Base-by-base conservation (phyloP, 306 rosid species). In the Gastrolobium villosum region DNA sequence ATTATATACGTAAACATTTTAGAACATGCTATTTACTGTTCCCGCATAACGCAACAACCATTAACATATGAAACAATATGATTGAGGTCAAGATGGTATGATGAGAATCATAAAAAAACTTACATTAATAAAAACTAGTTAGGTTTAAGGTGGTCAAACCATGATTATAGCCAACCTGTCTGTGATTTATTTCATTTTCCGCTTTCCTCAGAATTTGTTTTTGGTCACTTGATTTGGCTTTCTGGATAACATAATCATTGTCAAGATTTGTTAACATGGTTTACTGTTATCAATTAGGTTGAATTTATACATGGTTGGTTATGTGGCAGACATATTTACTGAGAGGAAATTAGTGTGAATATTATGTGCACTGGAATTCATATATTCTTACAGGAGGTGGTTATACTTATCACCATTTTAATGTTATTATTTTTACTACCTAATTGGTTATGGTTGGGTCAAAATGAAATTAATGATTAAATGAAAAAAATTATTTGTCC, bases 81-180 rank as follows among this genome's bases (percentile, higher is more conserved):
- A 63, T 64, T 60, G 44, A 75, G 76, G 63, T 14, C 6, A 41
- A 43, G 65, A 75, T 73, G 71, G 54, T 68, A 69, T 73, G 63
- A 77, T 74, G 67, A 78, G 71, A 74, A 84, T 79, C 63, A 67
- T 65, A 74, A 75, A 57, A 57, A 44, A 82, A 65, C 45, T 36
- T 87, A 36, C 10, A 65, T 76, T 65, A 72, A 83, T 7, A 6
- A 57, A 30, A 79, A 75, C 55, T 40, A 32, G 76, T 75, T 65
- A 81, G 81, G 86, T 72, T 72, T 63, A 52, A 68, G 87, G 88
- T 70, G 85, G 92, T 88, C 88, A 88, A 81, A 57, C 66, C 74
- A 86, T 86, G 73, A 85, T 85, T 79, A 69, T 74, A 64, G 81
- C 83, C 86, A 75, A 88, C 85, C 88, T 88, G 86, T 81, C 80